Percentiles rank a stretch among this genome's conserved stretches.
Conservation (phyloP, 1,139 yeast genomes). For the Meyerozyma sp. region DNA sequence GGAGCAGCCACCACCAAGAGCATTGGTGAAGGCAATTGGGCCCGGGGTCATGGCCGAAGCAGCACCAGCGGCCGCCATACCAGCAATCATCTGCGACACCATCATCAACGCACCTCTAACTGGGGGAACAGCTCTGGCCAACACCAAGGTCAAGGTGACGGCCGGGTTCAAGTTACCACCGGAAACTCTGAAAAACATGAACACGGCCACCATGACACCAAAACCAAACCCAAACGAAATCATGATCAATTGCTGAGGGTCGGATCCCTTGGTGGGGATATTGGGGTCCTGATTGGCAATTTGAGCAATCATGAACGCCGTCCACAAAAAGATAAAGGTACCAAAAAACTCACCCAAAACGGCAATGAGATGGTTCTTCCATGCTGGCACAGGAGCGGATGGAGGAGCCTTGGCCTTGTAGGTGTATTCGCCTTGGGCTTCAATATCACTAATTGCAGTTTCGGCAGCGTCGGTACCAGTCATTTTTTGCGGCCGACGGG, state of each 20-base stretch:
- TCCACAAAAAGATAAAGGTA: constrained; percentile 78
- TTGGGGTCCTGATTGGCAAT: constrained; percentile 67
- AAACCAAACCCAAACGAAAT: constrained; percentile 87
- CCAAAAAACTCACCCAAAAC: constrained; percentile 51
- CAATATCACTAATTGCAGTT: constrained; percentile 1
- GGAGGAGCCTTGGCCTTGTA: constrained; percentile 1
- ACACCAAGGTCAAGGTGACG: constrained; percentile 66
- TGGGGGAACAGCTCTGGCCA: constrained; percentile 72
- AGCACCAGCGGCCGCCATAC: constrained; percentile 92
- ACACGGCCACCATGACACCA: constrained; percentile 72
- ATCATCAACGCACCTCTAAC: constrained; percentile 63
- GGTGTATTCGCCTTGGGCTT: constrained; percentile 3
- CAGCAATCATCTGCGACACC: constrained; percentile 70
- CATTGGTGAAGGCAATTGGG: constrained; percentile 63
- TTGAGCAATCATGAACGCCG: constrained; percentile 80
- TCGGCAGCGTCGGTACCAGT: constrained; percentile 3
- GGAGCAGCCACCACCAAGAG: constrained; percentile 68
- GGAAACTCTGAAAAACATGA: constrained; percentile 71
- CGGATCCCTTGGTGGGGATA: constrained; percentile 40
- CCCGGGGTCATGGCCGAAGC: constrained; percentile 89
- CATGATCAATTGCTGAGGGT: constrained; percentile 69
- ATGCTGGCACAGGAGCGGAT: constrained; percentile 14
- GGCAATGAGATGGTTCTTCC: constrained; percentile 32
- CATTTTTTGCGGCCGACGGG: neutral
- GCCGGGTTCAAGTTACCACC: constrained; percentile 94